Conservation (phyloP, 2,329 filamentous ascomycete genomes). For the Aspergillus puulaauensis region DNA sequence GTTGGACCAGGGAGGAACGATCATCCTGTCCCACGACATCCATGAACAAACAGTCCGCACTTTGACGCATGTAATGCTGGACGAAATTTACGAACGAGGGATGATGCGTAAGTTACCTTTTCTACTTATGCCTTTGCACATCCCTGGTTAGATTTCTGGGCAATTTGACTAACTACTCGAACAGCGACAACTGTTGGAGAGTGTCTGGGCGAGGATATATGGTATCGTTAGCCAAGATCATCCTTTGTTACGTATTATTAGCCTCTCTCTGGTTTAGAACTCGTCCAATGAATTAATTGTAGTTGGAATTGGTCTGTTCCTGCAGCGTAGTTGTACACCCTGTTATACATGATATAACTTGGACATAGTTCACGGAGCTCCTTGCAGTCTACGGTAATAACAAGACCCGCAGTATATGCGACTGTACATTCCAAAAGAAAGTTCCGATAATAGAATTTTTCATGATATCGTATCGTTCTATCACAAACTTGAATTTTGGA, state of each 20-base stretch:
- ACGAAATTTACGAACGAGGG: conserved; percentile 42
- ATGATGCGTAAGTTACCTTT: conserved; percentile 29
- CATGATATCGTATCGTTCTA: conserved; percentile 8
- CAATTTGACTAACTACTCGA: not conserved
- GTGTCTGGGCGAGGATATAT: conserved; percentile 56
- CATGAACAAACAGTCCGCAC: conserved; percentile 36
- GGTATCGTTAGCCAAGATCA: conserved; percentile 45
- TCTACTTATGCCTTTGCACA: not conserved
- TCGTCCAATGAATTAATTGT: not conserved
- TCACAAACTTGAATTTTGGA: conserved; percentile 6
- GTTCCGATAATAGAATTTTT: conserved; percentile 1
- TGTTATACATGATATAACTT: not conserved
- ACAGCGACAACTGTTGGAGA: conserved; percentile 56
- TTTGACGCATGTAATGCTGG: conserved; percentile 35
- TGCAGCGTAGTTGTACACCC: not conserved
- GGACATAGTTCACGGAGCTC: not conserved
- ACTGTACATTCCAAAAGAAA: not conserved
- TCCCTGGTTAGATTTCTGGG: not conserved
- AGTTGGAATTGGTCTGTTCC: not conserved
- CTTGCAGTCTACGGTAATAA: not conserved
- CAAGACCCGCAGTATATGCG: not conserved
- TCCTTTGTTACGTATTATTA: not conserved
- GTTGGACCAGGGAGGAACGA: conserved; percentile 32
- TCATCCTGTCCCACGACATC: conserved; percentile 39
- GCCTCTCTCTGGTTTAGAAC: not conserved